Conservation (phyloP, 108 stramenopile species). For the Cyclotella baltica region DNA sequence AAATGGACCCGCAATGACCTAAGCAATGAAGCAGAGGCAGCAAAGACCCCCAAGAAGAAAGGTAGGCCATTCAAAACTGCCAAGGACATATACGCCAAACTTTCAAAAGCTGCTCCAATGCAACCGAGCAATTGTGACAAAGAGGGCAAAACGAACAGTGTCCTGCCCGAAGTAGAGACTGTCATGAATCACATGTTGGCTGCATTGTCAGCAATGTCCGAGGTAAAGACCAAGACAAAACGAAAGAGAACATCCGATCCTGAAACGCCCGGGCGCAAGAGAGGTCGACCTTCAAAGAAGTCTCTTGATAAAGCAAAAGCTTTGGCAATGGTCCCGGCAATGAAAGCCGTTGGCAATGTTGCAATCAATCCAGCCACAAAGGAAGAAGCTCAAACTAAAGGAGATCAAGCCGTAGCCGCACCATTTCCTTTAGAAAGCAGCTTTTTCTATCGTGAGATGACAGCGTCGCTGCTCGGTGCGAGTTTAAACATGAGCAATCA, state of each 20-base stretch:
- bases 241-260: neutral
- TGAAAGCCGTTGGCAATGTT: too few relatives aligned
- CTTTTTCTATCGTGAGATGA: too few relatives aligned
- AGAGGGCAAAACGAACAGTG: neutral
- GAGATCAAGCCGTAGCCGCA: too few relatives aligned
- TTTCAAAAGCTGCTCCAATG: neutral
- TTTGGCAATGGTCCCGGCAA: too few relatives aligned
- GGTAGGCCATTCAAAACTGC: neutral
- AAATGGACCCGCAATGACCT: constrained; percentile 9
- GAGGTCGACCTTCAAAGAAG: constrained; percentile 20
- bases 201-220: constrained; percentile 2
- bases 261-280: constrained; percentile 24
- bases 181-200: neutral
- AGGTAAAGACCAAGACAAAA: neutral
- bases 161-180: neutral
- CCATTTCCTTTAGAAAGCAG: too few relatives aligned
- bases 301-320: neutral
- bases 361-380: too few relatives aligned
- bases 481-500: too few relatives aligned
- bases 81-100: neutral
- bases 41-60: neutral
- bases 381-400: too few relatives aligned
- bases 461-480: too few relatives aligned
- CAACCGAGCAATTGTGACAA: neutral
- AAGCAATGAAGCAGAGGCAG: constrained; percentile 7